phyloP scores from a whole-genome alignment of 2,329 filamentous ascomycete genomes.

The Mycogone perniciosa region DNA sequence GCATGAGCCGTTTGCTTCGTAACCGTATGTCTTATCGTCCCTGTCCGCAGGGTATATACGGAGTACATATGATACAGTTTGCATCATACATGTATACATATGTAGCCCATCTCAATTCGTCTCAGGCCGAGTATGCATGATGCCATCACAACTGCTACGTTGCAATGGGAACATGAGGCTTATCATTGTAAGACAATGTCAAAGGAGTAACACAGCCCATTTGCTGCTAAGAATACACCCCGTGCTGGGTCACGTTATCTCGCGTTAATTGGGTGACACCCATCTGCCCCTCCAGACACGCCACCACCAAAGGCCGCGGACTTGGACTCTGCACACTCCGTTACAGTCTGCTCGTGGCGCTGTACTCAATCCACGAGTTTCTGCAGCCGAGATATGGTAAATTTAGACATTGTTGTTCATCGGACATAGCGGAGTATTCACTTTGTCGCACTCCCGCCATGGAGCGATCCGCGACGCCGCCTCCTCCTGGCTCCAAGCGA shows the following conservation, averaged over 20 bases:
- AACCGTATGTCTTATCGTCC: too few species aligned
- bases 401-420: neutral
- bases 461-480: conserved; percentile 44
- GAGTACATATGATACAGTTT: too few species aligned
- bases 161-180: too few species aligned
- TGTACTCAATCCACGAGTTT: neutral
- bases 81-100: too few species aligned
- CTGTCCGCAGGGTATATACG: too few species aligned
- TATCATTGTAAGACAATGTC: too few species aligned
- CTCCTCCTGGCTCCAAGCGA: conserved; percentile 30
- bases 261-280: conserved; percentile 21
- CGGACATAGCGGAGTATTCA: too few species aligned
- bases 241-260: conserved; percentile 24
- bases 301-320: neutral
- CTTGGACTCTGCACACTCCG: neutral
- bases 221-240: neutral
- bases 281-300: conserved; percentile 21
- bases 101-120: too few species aligned
- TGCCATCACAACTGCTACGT: neutral
- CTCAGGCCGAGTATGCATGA: too few species aligned
- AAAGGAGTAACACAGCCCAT: neutral
- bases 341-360: too few species aligned
- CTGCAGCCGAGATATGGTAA: too few species aligned
- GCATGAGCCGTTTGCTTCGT: too few species aligned
- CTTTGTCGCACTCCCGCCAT: conserved; percentile 24